phyloP scores from a whole-genome alignment of 371 early-diverging fungal genomes.

The Apophysomyces sp. region DNA sequence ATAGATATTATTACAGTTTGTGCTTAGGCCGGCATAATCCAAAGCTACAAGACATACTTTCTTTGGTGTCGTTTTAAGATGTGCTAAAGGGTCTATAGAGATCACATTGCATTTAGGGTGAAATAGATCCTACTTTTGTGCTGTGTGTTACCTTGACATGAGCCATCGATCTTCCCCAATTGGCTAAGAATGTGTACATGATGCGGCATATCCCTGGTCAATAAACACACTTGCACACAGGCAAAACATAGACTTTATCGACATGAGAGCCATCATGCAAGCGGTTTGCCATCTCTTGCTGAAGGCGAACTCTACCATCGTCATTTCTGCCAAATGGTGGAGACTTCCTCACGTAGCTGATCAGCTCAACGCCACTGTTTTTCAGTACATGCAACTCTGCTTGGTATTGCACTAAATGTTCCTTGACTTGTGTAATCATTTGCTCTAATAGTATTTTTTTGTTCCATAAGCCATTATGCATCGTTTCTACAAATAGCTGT shows the following conservation, averaged over 20 bases:
- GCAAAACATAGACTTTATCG: neutral
- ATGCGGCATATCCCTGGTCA: neutral
- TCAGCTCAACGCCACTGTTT: too few relatives aligned
- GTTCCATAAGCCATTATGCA: too few relatives aligned
- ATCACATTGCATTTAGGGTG: too few relatives aligned
- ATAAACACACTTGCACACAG: neutral
- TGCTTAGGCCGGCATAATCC: slow-evolving; percentile 1
- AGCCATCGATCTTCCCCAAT: neutral
- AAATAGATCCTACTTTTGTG: too few relatives aligned
- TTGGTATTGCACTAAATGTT: neutral
- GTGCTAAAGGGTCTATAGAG: neutral
- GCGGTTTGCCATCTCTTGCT: slow-evolving; percentile 2
- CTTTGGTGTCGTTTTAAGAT: neutral
- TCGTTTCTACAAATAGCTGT: too few relatives aligned
- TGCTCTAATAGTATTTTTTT: neutral
- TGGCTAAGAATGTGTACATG: neutral
- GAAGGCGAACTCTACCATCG: neutral
- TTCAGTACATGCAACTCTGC: slow-evolving; percentile 3
- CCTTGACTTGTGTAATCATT: neutral
- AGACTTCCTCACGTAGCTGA: too few relatives aligned
- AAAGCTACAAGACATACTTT: neutral
- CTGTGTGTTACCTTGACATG: neutral
- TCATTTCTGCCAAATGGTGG: neutral
- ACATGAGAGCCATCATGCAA: neutral
- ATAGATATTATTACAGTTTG: neutral